Evolutionary conservation across 108 stramenopile genomes (phyloP), one percentile per base, ranked within the genome.

Genomic region (Skeletonema tropicum): DNA sequence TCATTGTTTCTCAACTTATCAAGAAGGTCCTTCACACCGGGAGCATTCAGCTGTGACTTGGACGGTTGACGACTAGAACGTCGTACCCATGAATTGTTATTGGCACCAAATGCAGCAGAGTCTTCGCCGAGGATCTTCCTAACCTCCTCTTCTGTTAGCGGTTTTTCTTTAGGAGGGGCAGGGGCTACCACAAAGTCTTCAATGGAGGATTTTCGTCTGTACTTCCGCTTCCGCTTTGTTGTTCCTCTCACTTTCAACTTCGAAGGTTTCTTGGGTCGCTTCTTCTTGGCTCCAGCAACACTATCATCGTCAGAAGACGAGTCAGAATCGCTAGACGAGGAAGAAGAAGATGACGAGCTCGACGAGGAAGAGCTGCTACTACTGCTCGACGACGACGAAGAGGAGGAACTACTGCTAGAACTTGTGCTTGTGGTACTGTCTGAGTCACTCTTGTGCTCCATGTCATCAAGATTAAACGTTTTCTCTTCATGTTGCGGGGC

Each of bases 51-150:
- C n/a, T 82, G 74, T 36, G 83, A 82, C 45, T 82, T 77, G 0
- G 85, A 91, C 8, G 96, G 94, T 74, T 92, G 88, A 9, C 96
- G 92, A 32, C 81, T 83, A 12, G 92, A 93, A 3, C 96, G 80
- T 19, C 96, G 86, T 6, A 93, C 96, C 89, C 89, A 97, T 14
- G 36, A 8, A 25, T 64, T 69, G 19, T 74, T 76, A 67, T 64
- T 70, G 41, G 46, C 65, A 10, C 71, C 75, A 39, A 76, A 71
- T 29, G 70, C 71, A 32, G 60, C 70, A 14, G 74, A 75, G 60
- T 83, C 82, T 35, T 83, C 75, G 4, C 52, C 67, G 4, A 83
- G 66, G 55, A 83, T 83, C 70, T 73, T 83, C 10, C 72, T 49
- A 6, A 83, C 68, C 48, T 83, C 82, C 14, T 42, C 58, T 5